Evolutionary conservation across 371 early-diverging fungal genomes (phyloP).

Genomic region (Funneliformis caledonium): DNA sequence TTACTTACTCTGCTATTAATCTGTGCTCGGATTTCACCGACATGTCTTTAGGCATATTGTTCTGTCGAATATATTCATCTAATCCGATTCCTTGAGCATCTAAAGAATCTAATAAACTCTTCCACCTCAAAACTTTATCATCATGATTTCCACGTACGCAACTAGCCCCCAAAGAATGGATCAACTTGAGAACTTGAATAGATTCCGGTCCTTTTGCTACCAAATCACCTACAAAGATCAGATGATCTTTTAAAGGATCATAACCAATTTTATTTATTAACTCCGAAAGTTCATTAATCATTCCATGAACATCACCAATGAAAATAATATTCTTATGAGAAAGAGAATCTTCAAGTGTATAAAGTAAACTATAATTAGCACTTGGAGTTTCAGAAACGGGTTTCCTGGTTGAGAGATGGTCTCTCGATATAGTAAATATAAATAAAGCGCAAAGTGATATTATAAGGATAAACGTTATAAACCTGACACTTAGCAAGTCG

Average conservation of each 20-base stretch:
- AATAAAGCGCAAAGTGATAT: background rate
- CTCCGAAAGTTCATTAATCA: constrained; percentile 55
- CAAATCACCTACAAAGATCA: constrained; percentile 74
- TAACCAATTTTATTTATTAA: constrained; percentile 56
- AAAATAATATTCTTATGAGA: constrained; percentile 58
- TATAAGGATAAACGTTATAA: background rate
- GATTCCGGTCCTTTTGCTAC: constrained; percentile 74
- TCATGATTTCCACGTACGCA: constrained; percentile 84
- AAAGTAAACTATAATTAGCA: background rate
- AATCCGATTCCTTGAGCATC: background rate
- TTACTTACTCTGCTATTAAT: constrained; percentile 50
- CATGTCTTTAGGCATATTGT: constrained; percentile 51
- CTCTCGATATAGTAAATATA: background rate
- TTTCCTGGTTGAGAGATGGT: background rate
- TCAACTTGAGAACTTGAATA: constrained; percentile 62
- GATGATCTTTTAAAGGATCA: constrained; percentile 52
- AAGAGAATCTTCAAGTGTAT: background rate
- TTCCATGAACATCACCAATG: constrained; percentile 78
- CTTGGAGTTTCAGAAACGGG: background rate
- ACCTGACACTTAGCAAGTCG: background rate
- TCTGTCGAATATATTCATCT: constrained; percentile 45
- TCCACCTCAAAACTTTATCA: constrained; percentile 69
- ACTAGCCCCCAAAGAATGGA: constrained; percentile 55
- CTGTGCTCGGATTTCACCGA: constrained; percentile 53
- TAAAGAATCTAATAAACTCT: constrained; percentile 56